Conservation (phyloP, 805 yeast species). For the Suhomyces vadensis region DNA sequence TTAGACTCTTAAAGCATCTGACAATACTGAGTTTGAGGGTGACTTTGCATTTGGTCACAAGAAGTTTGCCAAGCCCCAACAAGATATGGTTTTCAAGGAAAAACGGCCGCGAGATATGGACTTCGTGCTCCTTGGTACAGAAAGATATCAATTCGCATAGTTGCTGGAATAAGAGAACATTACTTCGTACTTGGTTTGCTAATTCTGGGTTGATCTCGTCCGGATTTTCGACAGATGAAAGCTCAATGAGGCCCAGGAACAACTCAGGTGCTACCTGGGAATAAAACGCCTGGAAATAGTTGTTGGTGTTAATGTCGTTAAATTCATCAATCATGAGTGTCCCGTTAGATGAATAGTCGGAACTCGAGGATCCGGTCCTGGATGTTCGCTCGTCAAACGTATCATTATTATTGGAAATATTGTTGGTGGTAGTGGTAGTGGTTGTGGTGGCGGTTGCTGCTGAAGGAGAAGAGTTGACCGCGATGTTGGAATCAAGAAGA, state of each 20-base stretch:
- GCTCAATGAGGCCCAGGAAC: conserved; percentile 49
- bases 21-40: conserved; percentile 67
- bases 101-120: conserved; percentile 57
- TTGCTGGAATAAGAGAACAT: conserved; percentile 50
- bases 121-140: conserved; percentile 66
- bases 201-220: conserved; percentile 7
- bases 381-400: conserved; percentile 7
- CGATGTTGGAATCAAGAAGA: conserved; percentile 60
- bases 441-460: conserved; percentile 19
- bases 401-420: conserved; percentile 12
- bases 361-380: not conserved
- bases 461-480: conserved; percentile 18
- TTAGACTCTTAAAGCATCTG: conserved; percentile 63
- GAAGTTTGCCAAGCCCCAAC: conserved; percentile 52
- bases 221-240: conserved; percentile 17
- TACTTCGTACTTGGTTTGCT: conserved; percentile 17
- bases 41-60: conserved; percentile 42
- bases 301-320: conserved; percentile 37
- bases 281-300: conserved; percentile 63
- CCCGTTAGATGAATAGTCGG: conserved; percentile 12
- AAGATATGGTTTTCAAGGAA: conserved; percentile 61
- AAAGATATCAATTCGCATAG: conserved; percentile 72
- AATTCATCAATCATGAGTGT: conserved; percentile 18
- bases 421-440: too few species aligned
- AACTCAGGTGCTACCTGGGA: conserved; percentile 57